Base-by-base conservation (phyloP, 306 rosid genomes). In the Malus orientalis region DNA sequence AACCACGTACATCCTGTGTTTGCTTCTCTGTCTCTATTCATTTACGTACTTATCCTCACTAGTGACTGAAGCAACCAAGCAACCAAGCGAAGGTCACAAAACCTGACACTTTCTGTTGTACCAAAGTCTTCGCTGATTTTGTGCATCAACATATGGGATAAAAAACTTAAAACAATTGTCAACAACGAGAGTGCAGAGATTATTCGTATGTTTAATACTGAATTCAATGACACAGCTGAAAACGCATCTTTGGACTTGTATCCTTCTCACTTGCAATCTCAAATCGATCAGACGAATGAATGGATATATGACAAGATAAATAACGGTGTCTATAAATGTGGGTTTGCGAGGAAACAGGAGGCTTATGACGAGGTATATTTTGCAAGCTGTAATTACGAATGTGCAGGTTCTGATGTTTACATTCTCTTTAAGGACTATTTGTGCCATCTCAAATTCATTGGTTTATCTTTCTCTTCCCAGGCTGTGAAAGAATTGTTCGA, bases 301-400 rank as follows among this genome's bases (percentile, higher is more conserved):
- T 95, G 93, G 98, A 78, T 82, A 71, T 95, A 95, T 7, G 67
- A 70, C 54, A 77, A 75, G 53, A 90, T 95, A 65, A 95, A 92
- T 78, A 95, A 95, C 33, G 98, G 97, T 70, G 97, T 92, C 73
- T 95, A 95, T 80, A 92, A 81, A 81, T 95, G 97, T 71, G 98
- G 97, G 32, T 95, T 95, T 78, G 97, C 98, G 1, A 85, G 73
- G 90, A 88, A 83, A 85, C 98, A 95, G 80, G 90, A 45, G 68
- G 93, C 97, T 59, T 92, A 95, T 75, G 78, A 90, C n/a, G 91
- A 86, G 90, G 97, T 89, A 77, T 10, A 49, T 30, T 18, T 70
- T 53, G 49, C n/a, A 40, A 69, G 73, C 19, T 71, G 22, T 23
- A 33, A 51, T 30, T 73, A 44, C 29, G 18, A 74, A 44, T 3